Conservation (phyloP, 176 grass and related monocot species). For the Pontederia paniculata region DNA sequence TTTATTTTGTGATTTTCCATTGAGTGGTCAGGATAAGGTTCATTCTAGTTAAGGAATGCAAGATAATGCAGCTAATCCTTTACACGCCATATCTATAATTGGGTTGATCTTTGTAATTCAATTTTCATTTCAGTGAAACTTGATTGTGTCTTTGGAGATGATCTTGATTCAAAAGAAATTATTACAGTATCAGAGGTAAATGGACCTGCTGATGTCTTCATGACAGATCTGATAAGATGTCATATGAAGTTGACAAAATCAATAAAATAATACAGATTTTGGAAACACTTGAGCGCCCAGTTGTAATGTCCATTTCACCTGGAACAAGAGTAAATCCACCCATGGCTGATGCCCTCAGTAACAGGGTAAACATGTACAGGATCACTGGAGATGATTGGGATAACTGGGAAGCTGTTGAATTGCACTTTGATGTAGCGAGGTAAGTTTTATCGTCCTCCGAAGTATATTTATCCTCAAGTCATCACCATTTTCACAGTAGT, state of each 20-base stretch:
- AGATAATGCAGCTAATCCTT: not conserved
- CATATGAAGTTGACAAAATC: too few species aligned
- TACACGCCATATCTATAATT: not conserved
- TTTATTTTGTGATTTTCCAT: not conserved
- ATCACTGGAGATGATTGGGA: slow-evolving; percentile 95
- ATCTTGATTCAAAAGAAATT: slow-evolving; percentile 69
- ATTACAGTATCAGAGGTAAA: slow-evolving; percentile 63
- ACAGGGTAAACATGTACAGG: slow-evolving; percentile 77
- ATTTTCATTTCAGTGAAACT: slow-evolving; percentile 55
- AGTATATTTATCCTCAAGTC: not conserved
- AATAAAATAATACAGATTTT: slow-evolving; percentile 31
- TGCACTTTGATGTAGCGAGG: slow-evolving; percentile 69
- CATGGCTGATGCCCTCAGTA: slow-evolving; percentile 50
- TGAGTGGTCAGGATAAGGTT: not conserved
- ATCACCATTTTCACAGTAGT: not conserved
- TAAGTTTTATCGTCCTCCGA: slow-evolving; percentile 6
- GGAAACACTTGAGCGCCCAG: slow-evolving; percentile 54
- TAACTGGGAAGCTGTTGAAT: slow-evolving; percentile 62
- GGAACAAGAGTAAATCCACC: slow-evolving; percentile 45
- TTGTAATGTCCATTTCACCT: slow-evolving; percentile 76
- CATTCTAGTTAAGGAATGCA: not conserved
- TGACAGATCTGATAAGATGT: too few species aligned
- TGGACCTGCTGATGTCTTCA: too few species aligned
- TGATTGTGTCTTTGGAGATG: slow-evolving; percentile 82
- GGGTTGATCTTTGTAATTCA: slow-evolving; percentile 8